Percentiles rank a stretch among this genome's conserved stretches.
These are phyloP conservation scores for Gryganskiella cystojenkinii DNA, from an alignment of 192 early-diverging fungal genomes.

Conservation along the genomic window DNA sequence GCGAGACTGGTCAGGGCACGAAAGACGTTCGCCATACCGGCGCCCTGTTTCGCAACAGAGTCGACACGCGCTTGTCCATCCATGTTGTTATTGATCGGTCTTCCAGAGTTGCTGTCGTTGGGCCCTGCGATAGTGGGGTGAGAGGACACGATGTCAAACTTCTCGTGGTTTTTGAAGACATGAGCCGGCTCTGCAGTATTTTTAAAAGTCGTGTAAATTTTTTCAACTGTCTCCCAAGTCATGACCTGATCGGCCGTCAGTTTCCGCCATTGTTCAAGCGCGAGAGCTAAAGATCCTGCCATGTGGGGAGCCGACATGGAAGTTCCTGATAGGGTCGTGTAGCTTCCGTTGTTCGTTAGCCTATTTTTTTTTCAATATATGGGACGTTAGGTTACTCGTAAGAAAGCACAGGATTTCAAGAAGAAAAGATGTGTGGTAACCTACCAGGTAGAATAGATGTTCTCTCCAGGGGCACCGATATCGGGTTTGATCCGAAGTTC, in stretches of 20 bases:
- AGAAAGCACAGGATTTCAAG: background rate
- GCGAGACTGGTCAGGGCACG: constrained; percentile 21
- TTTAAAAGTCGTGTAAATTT: constrained; percentile 14
- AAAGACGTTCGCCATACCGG: constrained; percentile 20
- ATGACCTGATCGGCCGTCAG: background rate
- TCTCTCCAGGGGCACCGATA: constrained; percentile 38
- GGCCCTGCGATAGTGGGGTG: background rate
- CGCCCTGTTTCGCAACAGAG: constrained; percentile 29
- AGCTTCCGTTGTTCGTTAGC: constrained; percentile 17
- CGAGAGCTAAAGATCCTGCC: constrained; percentile 31
- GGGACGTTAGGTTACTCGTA: background rate
- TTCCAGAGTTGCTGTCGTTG: background rate
- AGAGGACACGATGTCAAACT: background rate
- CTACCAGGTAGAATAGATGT: constrained; percentile 38
- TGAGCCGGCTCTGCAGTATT: constrained; percentile 20
- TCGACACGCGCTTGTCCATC: background rate
- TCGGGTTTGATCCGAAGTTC: constrained; percentile 38
- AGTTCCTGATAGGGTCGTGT: constrained; percentile 29
- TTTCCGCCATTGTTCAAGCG: constrained; percentile 7
- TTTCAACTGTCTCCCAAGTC: constrained; percentile 6
- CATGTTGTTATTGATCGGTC: background rate
- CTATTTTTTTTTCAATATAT: background rate
- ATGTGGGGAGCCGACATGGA: constrained; percentile 42
- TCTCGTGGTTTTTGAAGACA: constrained; percentile 10
- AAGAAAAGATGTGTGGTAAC: background rate